Evolutionary conservation across 495 filamentous ascomycete genomes (phyloP).

Genomic region (Tuber brumale): DNA sequence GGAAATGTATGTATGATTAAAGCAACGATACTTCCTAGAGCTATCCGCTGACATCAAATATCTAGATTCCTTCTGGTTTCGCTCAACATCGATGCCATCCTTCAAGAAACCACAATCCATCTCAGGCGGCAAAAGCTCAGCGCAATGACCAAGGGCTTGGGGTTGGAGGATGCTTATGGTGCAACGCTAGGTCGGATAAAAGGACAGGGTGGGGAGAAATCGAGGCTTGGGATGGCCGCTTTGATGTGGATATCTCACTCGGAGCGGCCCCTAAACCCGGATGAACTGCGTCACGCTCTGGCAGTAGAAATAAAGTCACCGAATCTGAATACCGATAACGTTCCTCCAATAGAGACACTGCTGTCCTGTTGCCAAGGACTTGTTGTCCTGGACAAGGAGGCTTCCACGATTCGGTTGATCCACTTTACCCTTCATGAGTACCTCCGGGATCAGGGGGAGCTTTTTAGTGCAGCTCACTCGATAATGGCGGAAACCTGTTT

Average conservation of each 20-base stretch:
- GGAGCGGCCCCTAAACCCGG: background rate
- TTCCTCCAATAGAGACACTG: background rate
- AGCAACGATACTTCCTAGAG: background rate
- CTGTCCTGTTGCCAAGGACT: background rate
- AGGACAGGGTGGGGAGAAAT: background rate
- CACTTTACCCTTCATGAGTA: background rate
- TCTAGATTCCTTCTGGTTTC: background rate
- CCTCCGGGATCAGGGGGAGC: background rate
- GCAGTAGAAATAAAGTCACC: background rate
- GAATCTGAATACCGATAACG: background rate
- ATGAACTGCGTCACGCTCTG: background rate
- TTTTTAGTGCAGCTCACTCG: background rate
- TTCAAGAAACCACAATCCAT: background rate
- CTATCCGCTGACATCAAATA: background rate
- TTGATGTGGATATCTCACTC: background rate
- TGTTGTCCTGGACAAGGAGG: background rate
- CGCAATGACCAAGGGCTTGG: background rate
- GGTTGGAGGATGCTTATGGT: background rate
- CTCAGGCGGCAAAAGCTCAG: background rate
- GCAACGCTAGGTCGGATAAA: background rate
- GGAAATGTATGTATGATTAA: background rate
- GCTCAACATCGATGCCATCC: background rate
- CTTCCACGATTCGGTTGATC: background rate
- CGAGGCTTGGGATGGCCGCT: background rate
- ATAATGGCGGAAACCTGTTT: background rate